phyloP scores from a whole-genome alignment of 83 land plant species.

The Picea abies region DNA sequence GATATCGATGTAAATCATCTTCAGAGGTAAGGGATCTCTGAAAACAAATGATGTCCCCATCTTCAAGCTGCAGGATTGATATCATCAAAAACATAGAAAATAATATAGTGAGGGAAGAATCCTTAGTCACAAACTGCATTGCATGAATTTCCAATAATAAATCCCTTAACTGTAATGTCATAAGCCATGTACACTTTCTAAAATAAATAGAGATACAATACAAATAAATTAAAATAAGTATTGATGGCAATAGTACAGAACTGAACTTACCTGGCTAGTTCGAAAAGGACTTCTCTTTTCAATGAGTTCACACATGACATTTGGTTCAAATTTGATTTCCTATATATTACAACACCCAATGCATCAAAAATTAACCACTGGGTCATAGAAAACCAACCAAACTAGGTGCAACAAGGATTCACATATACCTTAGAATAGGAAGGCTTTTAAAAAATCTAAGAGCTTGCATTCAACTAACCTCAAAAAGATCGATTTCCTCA shows the following conservation, averaged over 20 bases:
- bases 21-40: conserved; percentile 69
- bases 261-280: conserved; percentile 71
- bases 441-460: too few species aligned
- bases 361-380: neutral
- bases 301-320: conserved; percentile 95
- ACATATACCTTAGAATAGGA: too few species aligned
- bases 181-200: too few species aligned
- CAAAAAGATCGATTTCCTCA: conserved; percentile 90
- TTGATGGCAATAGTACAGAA: too few species aligned
- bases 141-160: too few species aligned
- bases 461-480: conserved; percentile 40
- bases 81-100: neutral
- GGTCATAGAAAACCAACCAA: too few species aligned
- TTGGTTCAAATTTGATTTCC: conserved; percentile 99
- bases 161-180: too few species aligned
- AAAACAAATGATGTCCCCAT: conserved; percentile 95
- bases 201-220: neutral
- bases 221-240: neutral
- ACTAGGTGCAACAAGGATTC: too few species aligned
- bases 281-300: conserved; percentile 82
- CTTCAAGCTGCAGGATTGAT: conserved; percentile 71
- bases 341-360: conserved; percentile 22
- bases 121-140: neutral
- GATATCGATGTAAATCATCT: conserved; percentile 61
- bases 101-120: neutral